phyloP scores from a whole-genome alignment of 805 yeast genomes.

The Tetrapisispora arboricola region DNA sequence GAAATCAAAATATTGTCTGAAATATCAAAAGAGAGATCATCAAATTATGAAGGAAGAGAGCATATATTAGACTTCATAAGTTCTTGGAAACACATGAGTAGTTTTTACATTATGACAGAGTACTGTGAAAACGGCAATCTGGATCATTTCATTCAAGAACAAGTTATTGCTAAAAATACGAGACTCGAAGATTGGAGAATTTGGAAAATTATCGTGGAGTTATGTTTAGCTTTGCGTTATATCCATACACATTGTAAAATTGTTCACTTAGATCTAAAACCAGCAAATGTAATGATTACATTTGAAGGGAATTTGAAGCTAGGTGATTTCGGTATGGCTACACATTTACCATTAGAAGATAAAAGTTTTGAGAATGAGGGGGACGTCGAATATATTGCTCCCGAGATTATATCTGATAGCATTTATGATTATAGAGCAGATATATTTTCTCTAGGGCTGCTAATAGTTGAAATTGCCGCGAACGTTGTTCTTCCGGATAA shows the following conservation, averaged over 20 bases:
- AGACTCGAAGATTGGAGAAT: constrained; percentile 88
- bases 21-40: constrained; percentile 27
- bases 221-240: constrained; percentile 66
- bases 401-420: constrained; percentile 78
- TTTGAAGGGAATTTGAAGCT: constrained; percentile 91
- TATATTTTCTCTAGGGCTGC: constrained; percentile 85
- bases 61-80: constrained; percentile 70
- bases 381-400: constrained; percentile 95
- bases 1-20: constrained; percentile 24
- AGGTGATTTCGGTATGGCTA: constrained; percentile 95
- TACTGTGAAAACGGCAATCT: constrained; percentile 91
- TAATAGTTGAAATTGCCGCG: constrained; percentile 92
- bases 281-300: constrained; percentile 88
- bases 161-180: constrained; percentile 47
- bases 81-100: constrained; percentile 73
- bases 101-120: constrained; percentile 86
- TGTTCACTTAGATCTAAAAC: constrained; percentile 85
- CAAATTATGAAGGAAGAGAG: constrained; percentile 51
- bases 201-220: constrained; percentile 89
- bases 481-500: constrained; percentile 91
- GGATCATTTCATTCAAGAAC: constrained; percentile 71
- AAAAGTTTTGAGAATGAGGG: constrained; percentile 82
- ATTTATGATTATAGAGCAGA: constrained; percentile 88
- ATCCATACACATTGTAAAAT: constrained; percentile 67
- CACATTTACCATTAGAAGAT: constrained; percentile 60